Base-by-base conservation (phyloP, 2,329 filamentous ascomycete species). In the Pezicula carpinea region DNA sequence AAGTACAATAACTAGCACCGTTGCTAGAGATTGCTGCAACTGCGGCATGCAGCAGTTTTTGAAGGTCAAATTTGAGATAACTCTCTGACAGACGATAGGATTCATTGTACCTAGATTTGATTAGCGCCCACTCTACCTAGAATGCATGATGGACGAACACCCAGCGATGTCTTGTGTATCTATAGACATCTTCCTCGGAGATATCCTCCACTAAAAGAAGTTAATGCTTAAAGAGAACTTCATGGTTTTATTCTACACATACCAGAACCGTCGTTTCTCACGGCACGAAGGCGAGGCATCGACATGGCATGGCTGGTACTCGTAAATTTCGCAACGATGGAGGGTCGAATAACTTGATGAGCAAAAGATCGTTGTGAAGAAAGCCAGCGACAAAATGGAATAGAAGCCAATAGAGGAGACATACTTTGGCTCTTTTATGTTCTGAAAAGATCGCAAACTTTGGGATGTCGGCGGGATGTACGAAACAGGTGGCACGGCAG, bases 21-120 rank as follows among this genome's bases (percentile, higher is more conserved):
- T 44, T 39, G 7, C 23, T 32, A 43, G 38, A 46, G n/a, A 15
- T 18, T 13, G 39, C 46, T 46, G 2, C 18, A 39, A 48, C 45
- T 36, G 45, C 48, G 26, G 23, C 35, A 17, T 33, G 17, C 14
- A 47, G 5, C 13, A 47, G 48, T 32, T 48, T 18, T n/a, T 45
- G 41, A 17, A 51, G 45, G 31, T 47, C 17, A 31, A 51, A 51
- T 26, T 44, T 51, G 40, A 51, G 44, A 43, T 45, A 51, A 32
- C 45, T 48, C 36, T 50, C 8, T 19, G 44, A 44, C 18, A 50
- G 29, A 40, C 23, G 18, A 40, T 23, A 23, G 18, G 38, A 13
- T 40, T 40, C 38, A 40, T 40, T 40, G 38, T 40, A 40, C 10
- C 21, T 40, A 19, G 19, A n/a, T n/a, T 19, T 23, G 38, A 15